Evolutionary conservation across 2,329 filamentous ascomycete genomes (phyloP), one percentile per base, ranked within the genome.

Genomic region (Trichophaea hybrida): DNA sequence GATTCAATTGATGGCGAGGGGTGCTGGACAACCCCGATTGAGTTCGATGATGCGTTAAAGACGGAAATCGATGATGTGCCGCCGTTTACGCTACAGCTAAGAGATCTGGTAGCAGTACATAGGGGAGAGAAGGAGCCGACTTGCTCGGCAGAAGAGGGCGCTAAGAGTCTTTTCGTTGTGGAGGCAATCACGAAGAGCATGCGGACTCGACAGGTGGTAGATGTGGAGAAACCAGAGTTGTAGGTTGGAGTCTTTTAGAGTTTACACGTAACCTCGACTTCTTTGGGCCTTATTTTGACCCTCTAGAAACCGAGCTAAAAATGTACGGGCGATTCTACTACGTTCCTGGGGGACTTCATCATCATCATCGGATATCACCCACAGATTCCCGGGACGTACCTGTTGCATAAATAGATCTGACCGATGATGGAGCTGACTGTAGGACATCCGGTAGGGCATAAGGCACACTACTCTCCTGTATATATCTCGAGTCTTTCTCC

Each of bases 51-150:
- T 5, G 61, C 69, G 4, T 64, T 67, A 6, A 65, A 67, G 55
- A 35, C 43, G 4, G 57, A 59, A 34, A 33, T 62, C 17, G 62
- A 68, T 24, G 65, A 68, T 54, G 69, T 63, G n/a, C 69, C 71
- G 12, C 78, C 78, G 0, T 80, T 81, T 65, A 75, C 80, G 64
- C 64, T 75, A 60, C 78, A 81, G 65, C 65, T 80, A 1, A 68
- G 69, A 54, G 76, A 81, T 68, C 77, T 80, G 58, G 73, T 78
- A 4, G 71, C 70, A 32, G 77, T 81, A 0, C 70, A 80, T 2
- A 70, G 67, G 4, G 74, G 73, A 0, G 61, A 71, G 13, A 75
- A 73, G 50, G 61, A 67, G 57, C 75, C 77, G 0, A 74, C 70
- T 34, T 81, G 79, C 65, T 74, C 73, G 6, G 74, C 73, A 0